Base-by-base conservation (phyloP, 2,329 filamentous ascomycete genomes). In the Fusarium multiceps region DNA sequence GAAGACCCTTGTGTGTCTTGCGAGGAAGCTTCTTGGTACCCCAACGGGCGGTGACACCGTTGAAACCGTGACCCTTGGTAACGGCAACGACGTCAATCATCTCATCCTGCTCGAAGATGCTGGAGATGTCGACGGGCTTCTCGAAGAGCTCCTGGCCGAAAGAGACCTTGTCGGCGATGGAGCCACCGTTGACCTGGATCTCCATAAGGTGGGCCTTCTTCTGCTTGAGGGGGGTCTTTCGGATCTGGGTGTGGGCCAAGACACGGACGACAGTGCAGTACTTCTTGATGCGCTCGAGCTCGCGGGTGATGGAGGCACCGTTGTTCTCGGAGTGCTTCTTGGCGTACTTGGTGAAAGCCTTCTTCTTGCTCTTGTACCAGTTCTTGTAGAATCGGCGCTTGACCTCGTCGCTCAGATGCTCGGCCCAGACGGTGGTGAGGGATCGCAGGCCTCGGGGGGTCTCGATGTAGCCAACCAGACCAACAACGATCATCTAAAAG, bases 341-440 rank as follows among this genome's bases (percentile, higher is more conserved):
- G 89, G 96, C 93, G 88, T 99, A 99, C 90, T 97, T 98, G 90
- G 96, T 99, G 89, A 99, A 99, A 72, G 96, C 96, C 95, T 99
- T 99, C 93, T 98, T 98, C 94, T 99, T 99, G 90, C 91, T 94
- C 92, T 97, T 97, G 93, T 99, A 99, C 96, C 96, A 99, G 92
- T 99, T 99, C 94, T 98, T 98, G 93, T 99, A 99, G 93, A 99
- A 99, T 83, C 96, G 93, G 81, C 96, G 93, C 92, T 97, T 97
- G 85, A 99, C 83, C 88, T 98, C 96, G 85, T 99, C 96, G 86
- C 92, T 93, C 85, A 99, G 86, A 85, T 99, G 96, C 91, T 98
- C 96, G 82, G 96, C 96, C 96, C 96, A 99, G 83, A 99, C 93
- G 82, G 96, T 98, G 84, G 94, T 98, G 85, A 99, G 94, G 76